These are phyloP conservation scores for Escallonia herrerae DNA, from an alignment of 129 eudicot species.

Conservation along the genomic window DNA sequence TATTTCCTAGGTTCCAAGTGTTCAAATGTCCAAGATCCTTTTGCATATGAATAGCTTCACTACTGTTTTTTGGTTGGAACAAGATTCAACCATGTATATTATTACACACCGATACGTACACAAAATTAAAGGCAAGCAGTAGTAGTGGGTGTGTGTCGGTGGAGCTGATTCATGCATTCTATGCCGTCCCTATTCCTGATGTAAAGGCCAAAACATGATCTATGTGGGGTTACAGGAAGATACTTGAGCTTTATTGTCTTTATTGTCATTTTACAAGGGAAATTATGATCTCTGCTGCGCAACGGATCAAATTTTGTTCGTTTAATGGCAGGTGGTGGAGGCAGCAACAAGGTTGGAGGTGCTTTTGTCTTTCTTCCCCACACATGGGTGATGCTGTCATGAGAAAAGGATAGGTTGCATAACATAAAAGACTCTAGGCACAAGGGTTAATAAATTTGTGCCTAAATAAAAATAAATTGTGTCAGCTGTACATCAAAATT, in stretches of 20 bases:
- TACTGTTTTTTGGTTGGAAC: background rate
- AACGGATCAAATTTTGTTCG: background rate
- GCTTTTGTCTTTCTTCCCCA: conserved; percentile 2
- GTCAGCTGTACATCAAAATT: too few relatives aligned
- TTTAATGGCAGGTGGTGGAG: background rate
- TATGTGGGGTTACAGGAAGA: too few relatives aligned
- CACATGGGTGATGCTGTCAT: conserved; percentile 20
- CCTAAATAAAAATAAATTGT: too few relatives aligned
- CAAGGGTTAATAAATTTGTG: background rate
- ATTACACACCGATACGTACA: background rate
- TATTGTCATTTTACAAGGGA: conserved; percentile 8
- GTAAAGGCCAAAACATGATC: too few relatives aligned
- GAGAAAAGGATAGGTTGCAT: conserved; percentile 16
- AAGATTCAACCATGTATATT: background rate
- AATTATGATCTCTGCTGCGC: background rate
- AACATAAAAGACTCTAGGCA: conserved; percentile 8
- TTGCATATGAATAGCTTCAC: background rate
- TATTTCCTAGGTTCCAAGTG: background rate
- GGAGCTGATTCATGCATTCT: background rate
- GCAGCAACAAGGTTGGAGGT: conserved; percentile 8
- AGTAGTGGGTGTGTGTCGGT: background rate
- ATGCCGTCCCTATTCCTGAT: background rate
- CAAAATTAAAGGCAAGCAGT: background rate
- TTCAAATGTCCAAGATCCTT: background rate
- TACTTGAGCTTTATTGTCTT: background rate